Evolutionary conservation across 169 alveolate genomes (phyloP).

Genomic region (Sarcocystis neurona): DNA sequence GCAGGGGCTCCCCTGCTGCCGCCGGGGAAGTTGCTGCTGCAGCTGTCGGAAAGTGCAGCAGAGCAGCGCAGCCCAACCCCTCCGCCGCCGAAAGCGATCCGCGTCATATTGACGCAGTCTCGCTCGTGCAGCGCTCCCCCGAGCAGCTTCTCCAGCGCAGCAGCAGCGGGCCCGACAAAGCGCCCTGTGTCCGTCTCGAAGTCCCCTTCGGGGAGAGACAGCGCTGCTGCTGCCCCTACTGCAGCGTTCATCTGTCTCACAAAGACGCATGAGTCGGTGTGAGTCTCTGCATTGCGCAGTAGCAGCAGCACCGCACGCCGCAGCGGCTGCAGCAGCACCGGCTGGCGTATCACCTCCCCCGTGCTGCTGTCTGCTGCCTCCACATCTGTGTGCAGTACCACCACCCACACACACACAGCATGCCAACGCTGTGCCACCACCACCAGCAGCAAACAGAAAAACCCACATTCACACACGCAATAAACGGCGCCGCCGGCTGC

Average conservation of each 20-base stretch:
- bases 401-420: too few relatives aligned
- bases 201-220: constrained; percentile 47
- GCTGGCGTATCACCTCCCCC: constrained; percentile 29
- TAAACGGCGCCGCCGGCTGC: too few relatives aligned
- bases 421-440: too few relatives aligned
- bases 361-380: constrained; percentile 40
- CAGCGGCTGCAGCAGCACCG: constrained; percentile 58
- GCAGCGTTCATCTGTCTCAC: constrained; percentile 42
- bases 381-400: too few relatives aligned
- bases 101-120: constrained; percentile 45
- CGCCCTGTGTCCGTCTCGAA: constrained; percentile 51
- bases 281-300: constrained; percentile 56
- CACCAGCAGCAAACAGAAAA: too few relatives aligned
- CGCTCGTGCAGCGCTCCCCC: constrained; percentile 26
- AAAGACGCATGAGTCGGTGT: constrained; percentile 46
- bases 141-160: constrained; percentile 43
- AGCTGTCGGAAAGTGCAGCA: constrained; percentile 35
- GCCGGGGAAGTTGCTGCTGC: constrained; percentile 17
- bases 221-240: constrained; percentile 22
- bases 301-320: constrained; percentile 52
- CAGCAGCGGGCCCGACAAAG: constrained; percentile 58
- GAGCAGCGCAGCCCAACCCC: constrained; percentile 17
- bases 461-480: too few relatives aligned
- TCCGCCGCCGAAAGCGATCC: constrained; percentile 38
- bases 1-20: constrained; percentile 28